Percentiles rank a stretch among this genome's conserved stretches.
Conservation (phyloP, 2,329 filamentous ascomycete genomes). For the Colletotrichum sp. region DNA sequence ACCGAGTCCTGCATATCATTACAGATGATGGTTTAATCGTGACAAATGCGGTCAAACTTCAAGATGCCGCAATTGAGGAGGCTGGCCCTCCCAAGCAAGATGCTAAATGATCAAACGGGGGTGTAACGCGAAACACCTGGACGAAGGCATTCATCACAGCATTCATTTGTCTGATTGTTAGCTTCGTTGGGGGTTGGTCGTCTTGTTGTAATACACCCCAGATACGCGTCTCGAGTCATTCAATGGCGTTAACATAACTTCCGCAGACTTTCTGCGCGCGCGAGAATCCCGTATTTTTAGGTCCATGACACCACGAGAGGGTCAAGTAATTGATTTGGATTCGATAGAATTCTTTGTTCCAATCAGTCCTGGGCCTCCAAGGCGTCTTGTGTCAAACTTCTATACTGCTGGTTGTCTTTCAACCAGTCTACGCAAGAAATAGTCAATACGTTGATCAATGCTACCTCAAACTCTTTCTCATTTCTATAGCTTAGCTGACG, state of each 20-base stretch:
- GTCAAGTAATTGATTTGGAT: no score
- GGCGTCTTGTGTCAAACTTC: no score
- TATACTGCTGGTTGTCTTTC: no score
- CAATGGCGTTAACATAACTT: background rate
- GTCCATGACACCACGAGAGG: no score
- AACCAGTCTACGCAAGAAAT: background rate
- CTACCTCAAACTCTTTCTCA: background rate
- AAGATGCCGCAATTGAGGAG: background rate
- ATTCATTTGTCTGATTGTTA: background rate
- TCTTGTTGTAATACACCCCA: background rate
- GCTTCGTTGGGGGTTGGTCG: background rate
- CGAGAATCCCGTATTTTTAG: no score
- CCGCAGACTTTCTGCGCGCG: background rate
- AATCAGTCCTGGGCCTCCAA: no score
- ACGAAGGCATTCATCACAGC: background rate
- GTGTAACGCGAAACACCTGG: no score
- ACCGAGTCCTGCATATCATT: background rate
- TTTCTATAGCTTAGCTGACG: background rate
- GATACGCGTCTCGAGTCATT: background rate
- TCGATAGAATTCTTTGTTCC: no score
- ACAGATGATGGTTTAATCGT: background rate
- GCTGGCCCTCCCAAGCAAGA: accelerated
- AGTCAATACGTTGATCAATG: background rate
- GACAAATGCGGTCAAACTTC: background rate
- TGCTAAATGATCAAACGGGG: background rate